Base-by-base conservation (phyloP, 2,329 filamentous ascomycete genomes). In the Dothidotthia symphoricarpi region DNA sequence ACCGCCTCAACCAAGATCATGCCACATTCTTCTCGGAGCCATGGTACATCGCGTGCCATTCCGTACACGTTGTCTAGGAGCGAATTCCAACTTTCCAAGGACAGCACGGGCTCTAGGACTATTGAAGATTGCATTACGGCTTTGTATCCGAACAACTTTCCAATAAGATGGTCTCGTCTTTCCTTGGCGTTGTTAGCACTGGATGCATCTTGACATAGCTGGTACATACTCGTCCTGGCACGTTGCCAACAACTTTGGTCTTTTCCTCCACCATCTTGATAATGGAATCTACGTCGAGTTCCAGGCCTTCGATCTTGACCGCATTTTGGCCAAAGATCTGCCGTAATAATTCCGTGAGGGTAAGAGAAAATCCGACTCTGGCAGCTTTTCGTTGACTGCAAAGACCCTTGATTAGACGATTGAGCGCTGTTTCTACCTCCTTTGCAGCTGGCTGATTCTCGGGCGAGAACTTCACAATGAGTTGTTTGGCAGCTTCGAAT, bases 381-480 rank as follows among this genome's bases (percentile, higher is more conserved):
- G 91, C 88, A 10, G 87, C 88, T 70, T 95, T 95, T 40, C 88
- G 83, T 37, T 88, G 85, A 63, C 89, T 96, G 45, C 90, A 89
- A 13, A 97, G 80, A 27, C 93, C 93, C 37, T 87, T 82, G 64
- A 96, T 88, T 25, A 98, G 74, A 34, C 72, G 63, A 17, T 61
- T 63, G 14, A 73, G 47, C 4, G 65, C 66, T 16, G 62, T 60
- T 31, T 72, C 63, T 14, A 73, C 58, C 22, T 64, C 59, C 26
- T 67, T 56, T 7, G 60, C 55, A 25, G 61, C 53, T 15, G 69
- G 66, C 6, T 62, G 50, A 25, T 56, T 63, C 28, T 69, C 60
- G 4, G 62, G 57, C 3, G 68, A 66, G 14, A 75, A 63, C 28
- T 60, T 66, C 27, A 64, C 51, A 17, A 75, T 61, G 16, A 76